These are phyloP conservation scores for Nectriaceae sp. DNA, from an alignment of 2,329 filamentous ascomycete species.

Conservation along the genomic window DNA sequence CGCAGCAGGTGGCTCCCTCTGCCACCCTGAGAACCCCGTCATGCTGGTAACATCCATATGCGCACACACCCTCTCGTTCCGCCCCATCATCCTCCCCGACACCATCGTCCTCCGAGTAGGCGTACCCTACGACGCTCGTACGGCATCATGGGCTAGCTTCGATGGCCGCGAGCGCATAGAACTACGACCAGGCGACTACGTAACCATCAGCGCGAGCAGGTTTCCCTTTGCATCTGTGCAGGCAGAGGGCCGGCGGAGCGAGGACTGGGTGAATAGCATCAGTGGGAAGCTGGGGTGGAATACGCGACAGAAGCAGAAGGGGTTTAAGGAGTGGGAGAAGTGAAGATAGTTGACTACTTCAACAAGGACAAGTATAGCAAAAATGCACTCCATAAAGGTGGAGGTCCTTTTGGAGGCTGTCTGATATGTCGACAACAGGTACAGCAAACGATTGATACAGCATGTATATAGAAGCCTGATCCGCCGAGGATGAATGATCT, in stretches of 20 bases:
- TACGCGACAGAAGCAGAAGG: constrained; percentile 75
- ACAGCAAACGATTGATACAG: no score
- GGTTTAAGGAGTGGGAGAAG: constrained; percentile 50
- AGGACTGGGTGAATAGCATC: constrained; percentile 84
- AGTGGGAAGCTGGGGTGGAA: constrained; percentile 81
- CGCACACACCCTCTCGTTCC: constrained; percentile 91
- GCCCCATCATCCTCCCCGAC: constrained; percentile 94
- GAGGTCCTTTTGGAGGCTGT: no score
- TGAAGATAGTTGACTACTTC: constrained; percentile 14
- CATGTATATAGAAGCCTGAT: no score
- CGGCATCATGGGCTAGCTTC: constrained; percentile 95
- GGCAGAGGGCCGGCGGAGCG: constrained; percentile 66
- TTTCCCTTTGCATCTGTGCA: constrained; percentile 81
- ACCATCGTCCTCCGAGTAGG: constrained; percentile 91
- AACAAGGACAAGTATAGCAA: not conserved
- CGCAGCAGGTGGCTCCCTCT: constrained; percentile 90
- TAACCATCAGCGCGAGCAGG: constrained; percentile 78
- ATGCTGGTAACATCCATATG: constrained; percentile 94
- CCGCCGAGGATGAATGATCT: no score
- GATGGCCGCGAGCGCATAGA: constrained; percentile 90
- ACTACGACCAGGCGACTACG: constrained; percentile 76
- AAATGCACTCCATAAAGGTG: no score
- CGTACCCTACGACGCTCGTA: constrained; percentile 90
- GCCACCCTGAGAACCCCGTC: constrained; percentile 94
- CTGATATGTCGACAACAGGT: no score